Evolutionary conservation across 176 grass and related monocot species (phyloP), one percentile per base, ranked within the genome.

Genomic region (Eleusine indica): DNA sequence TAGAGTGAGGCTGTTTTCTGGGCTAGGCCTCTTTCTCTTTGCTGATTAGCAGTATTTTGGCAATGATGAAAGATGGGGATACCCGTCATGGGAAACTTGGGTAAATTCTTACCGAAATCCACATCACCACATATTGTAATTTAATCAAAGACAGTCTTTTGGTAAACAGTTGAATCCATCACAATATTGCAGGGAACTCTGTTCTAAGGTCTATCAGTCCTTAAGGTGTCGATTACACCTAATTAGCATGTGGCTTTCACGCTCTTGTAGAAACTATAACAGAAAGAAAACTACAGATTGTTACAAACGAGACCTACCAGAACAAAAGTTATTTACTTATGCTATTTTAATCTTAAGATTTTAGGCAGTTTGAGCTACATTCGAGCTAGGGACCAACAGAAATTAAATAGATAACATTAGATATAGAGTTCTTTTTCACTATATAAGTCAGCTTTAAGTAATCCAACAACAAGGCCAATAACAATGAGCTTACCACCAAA

Each of bases 401-500:
- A 8, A 32, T 52, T 51, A 6, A 52, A 51, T 7, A 7, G 16
- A 2, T 17, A 28, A 75, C 30, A 74, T 49, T 28, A 28, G 25
- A 44, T 44, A 72, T 30, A 46, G 4, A 46, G 32, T 29, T 68
- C 9, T 7, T 17, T 70, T 51, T 14, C 43, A 63, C 12, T 47
- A 40, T 47, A 13, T 0, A 15, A 77, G 3, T 47, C 65, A 77
- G 18, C 0, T 1, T 66, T 39, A 39, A 66, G 38, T 28, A 75
- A 57, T 67, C 4, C 8, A 75, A 52, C 1, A 78, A 73, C 9
- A 80, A 41, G 66, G 68, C 28, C 5, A 86, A 52, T 9, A 82
- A 19, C 42, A 51, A 69, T 7, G 48, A 80, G 70, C 88, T 90
- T 86, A 95, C 93, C 75, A 98, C 93, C 72, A 98, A 84, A 88